Evolutionary conservation across 495 filamentous ascomycete species (phyloP).

Genomic region (Neurospora tetraspora): DNA sequence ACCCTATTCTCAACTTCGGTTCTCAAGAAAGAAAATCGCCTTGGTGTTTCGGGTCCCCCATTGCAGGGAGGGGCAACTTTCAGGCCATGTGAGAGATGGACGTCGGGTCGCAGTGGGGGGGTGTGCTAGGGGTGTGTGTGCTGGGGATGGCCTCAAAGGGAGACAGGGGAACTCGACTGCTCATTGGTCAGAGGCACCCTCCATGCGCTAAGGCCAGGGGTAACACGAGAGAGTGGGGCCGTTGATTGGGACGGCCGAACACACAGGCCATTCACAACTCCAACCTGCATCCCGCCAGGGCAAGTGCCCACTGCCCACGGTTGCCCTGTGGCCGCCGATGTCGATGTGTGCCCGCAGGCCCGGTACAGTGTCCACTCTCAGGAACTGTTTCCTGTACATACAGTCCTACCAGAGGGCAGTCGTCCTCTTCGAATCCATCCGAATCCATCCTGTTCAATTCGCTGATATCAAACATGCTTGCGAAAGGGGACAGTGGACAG

Average conservation of each 20-base stretch:
- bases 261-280: neutral
- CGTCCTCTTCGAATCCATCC: too few relatives aligned
- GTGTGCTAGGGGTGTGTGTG: neutral
- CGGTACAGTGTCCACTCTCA: too few relatives aligned
- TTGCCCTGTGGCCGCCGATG: too few relatives aligned
- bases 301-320: neutral
- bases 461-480: neutral
- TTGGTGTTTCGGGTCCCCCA: neutral
- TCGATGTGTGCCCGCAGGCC: too few relatives aligned
- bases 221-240: neutral
- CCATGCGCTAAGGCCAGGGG: neutral
- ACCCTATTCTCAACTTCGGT: neutral
- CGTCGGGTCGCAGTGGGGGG: neutral
- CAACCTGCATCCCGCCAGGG: neutral
- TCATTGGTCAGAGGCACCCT: neutral
- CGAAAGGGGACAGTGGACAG: neutral
- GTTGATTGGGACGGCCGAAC: neutral
- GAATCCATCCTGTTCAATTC: neutral
- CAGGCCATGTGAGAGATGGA: neutral
- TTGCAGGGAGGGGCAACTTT: neutral
- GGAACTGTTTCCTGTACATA: too few relatives aligned
- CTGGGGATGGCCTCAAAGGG: neutral
- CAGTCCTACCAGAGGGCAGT: too few relatives aligned
- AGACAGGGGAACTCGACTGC: neutral
- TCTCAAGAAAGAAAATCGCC: neutral